phyloP scores from a whole-genome alignment of 106 monocot species.

The Ottelia alismoides region DNA sequence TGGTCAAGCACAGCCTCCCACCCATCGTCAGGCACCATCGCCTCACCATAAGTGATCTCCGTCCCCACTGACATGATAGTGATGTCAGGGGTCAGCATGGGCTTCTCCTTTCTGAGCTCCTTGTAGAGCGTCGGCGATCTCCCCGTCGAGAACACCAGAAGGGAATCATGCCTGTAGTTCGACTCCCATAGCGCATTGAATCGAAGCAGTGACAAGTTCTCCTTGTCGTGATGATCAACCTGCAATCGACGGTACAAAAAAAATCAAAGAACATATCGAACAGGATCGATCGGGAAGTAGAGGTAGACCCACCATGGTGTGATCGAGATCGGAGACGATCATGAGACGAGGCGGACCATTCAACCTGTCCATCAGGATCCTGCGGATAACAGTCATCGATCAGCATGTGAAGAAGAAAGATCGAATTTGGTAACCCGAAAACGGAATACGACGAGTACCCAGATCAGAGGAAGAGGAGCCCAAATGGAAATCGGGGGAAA shows the following conservation, averaged over 20 bases:
- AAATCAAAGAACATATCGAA: too few relatives aligned
- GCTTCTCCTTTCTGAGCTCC: conserved; percentile 10
- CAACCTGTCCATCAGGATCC: conserved; percentile 43
- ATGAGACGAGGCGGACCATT: conserved; percentile 55
- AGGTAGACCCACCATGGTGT: conserved; percentile 78
- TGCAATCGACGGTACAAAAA: too few relatives aligned
- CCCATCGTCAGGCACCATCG: conserved; percentile 16
- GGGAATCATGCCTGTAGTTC: conserved; percentile 14
- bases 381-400: too few relatives aligned
- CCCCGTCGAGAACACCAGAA: conserved; percentile 24
- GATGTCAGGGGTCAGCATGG: conserved; percentile 17
- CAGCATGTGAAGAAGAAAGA: too few relatives aligned
- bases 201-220: conserved; percentile 17
- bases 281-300: too few relatives aligned
- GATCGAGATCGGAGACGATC: conserved; percentile 86
- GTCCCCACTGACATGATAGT: conserved; percentile 26
- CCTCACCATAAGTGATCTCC: conserved; percentile 23
- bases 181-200: conserved; percentile 27
- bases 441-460: too few relatives aligned
- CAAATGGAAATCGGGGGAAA: too few relatives aligned
- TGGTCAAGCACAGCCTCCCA: conserved; percentile 17
- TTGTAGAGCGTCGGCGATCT: conserved; percentile 18
- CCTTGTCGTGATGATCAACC: conserved; percentile 22
- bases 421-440: too few relatives aligned
- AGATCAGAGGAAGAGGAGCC: too few relatives aligned